A percentile compares a stretch with the other conserved stretches of the same genome.
Evolutionary conservation across 768 basidiomycete genomes (phyloP).

Genomic region (Lentinula detonsa): DNA sequence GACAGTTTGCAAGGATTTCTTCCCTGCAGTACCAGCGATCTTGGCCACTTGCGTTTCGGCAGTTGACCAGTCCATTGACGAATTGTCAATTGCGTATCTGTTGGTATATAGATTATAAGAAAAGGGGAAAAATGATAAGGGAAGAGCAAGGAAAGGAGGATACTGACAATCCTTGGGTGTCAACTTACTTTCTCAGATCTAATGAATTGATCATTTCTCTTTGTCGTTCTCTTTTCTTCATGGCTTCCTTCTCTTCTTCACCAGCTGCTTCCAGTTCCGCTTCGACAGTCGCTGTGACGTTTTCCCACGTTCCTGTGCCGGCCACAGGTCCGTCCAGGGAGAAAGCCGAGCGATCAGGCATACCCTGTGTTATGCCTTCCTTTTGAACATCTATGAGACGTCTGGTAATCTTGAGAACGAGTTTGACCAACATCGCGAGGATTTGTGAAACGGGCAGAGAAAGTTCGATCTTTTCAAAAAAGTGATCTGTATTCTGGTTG

Average conservation of each 20-base stretch:
- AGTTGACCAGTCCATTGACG: constrained; percentile 62
- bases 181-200: constrained; percentile 69
- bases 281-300: constrained; percentile 41
- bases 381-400: constrained; percentile 74
- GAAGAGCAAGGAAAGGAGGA: constrained; percentile 7
- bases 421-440: constrained; percentile 87
- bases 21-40: constrained; percentile 23
- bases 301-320: constrained; percentile 29
- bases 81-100: constrained; percentile 74
- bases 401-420: constrained; percentile 79
- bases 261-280: constrained; percentile 78
- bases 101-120: background rate
- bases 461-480: constrained; percentile 56
- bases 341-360: constrained; percentile 36
- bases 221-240: constrained; percentile 62
- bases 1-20: constrained; percentile 54
- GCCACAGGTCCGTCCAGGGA: background rate
- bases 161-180: constrained; percentile 6
- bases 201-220: constrained; percentile 83
- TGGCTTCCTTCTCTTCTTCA: constrained; percentile 58
- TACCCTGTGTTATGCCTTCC: constrained; percentile 60
- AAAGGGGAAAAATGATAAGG: background rate
- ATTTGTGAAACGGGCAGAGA: constrained; percentile 80
- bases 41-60: constrained; percentile 70
- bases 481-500: background rate